These are phyloP conservation scores for Panicum virgatum DNA, from an alignment of 202 grass and related monocot species.

Conservation along the genomic window DNA sequence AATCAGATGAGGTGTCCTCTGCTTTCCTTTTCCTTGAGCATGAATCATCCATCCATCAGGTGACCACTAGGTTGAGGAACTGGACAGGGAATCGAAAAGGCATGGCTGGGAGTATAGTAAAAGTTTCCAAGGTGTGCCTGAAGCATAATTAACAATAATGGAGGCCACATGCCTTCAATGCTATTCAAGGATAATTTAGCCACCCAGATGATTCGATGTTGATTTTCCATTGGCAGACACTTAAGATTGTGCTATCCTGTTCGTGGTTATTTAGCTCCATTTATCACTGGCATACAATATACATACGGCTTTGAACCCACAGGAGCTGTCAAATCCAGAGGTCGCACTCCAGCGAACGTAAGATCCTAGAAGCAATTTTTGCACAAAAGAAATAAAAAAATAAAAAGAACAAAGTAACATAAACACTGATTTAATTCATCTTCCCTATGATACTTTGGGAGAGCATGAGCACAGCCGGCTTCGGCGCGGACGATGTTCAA, in stretches of 20 bases:
- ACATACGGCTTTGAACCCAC: background rate
- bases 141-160: background rate
- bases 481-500: too few species aligned
- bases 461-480: background rate
- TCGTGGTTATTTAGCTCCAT: background rate
- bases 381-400: background rate
- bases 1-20: background rate
- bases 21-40: background rate
- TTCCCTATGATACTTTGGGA: background rate
- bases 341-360: background rate
- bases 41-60: too few species aligned
- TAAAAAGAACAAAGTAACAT: background rate
- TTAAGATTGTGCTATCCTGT: background rate
- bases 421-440: background rate
- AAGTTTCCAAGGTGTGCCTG: background rate
- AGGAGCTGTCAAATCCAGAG: background rate
- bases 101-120: background rate
- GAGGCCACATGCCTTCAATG: background rate
- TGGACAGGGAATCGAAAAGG: background rate
- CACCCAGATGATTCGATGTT: background rate
- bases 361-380: background rate
- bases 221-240: background rate
- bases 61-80: background rate
- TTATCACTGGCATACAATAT: background rate
- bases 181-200: background rate